Evolutionary conservation across 257 asterid species (phyloP), one percentile per base, ranked within the genome.

Genomic region (Mentha longifolia): DNA sequence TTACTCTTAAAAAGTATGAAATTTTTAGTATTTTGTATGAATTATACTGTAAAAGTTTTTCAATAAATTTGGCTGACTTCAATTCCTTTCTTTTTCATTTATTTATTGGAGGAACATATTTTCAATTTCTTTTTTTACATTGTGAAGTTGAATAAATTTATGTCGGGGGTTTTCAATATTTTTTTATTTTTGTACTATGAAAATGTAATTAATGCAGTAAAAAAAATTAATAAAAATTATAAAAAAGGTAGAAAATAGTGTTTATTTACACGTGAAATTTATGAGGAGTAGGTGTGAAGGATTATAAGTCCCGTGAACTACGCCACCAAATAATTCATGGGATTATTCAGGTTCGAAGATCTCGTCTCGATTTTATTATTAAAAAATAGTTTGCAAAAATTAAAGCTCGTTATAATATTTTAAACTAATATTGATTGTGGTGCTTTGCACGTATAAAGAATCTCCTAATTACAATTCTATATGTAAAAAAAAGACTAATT

Each of bases 221-320:
- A 70, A 1, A 16, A 17, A 43, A 50, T 50, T 22, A 22, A n/a
- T n/a, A 15, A 51, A 31, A 51, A 70, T 49, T 1, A 30, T 61
- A 17, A 62, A 69, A 3, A 43, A 63, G 63, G 46, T 57, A 51
- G 71, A 60, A 0, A n/a, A 72, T 37, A 42, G 2, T 25, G 42
- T 70, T 9, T 51, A 1, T 25, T 46, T 14, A 50, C 84, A 54
- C 76, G 73, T 71, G 83, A 71, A 61, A 54, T 45, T 54, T 30
- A 58, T 68, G 77, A 76, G 74, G 65, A 65, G 73, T 72, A 69
- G 75, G 43, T 73, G 28, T 41, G 31, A 12, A 55, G 31, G 31
- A 49, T 45, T 45, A 39, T 67, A 60, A 14, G 13, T 55, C 81
- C 78, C 85, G 82, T 80, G 85, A 77, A 50, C 8, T 5, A 35